These are phyloP conservation scores for Aspergillus pseudonomiae DNA, from an alignment of 2,329 filamentous ascomycete species.

Conservation along the genomic window DNA sequence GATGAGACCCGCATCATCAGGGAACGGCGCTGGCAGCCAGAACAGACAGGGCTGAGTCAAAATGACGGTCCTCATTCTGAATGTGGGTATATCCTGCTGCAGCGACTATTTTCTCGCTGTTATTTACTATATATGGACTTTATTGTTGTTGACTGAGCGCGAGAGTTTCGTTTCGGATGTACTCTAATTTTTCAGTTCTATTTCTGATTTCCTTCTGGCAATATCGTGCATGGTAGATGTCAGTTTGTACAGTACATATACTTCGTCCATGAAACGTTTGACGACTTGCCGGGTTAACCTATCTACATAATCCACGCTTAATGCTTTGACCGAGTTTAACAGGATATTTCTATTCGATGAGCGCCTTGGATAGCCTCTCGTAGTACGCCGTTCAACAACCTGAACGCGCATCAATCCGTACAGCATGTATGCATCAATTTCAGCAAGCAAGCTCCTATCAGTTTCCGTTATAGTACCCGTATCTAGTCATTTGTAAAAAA, in stretches of 20 bases:
- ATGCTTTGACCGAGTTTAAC: not conserved
- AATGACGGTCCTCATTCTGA: conserved; percentile 8
- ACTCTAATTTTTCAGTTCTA: not conserved
- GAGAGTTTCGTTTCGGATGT: not conserved
- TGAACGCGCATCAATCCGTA: not conserved
- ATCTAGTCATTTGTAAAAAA: too few relatives aligned
- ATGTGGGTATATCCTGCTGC: not conserved
- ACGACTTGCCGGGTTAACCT: not conserved
- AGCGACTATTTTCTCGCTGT: conserved; percentile 13
- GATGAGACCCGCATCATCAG: conserved; percentile 24
- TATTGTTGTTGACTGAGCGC: not conserved
- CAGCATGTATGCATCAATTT: too few relatives aligned
- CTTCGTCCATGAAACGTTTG: not conserved
- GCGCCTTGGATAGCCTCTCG: not conserved
- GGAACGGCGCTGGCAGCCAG: conserved; percentile 11
- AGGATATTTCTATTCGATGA: not conserved
- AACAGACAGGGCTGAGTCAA: conserved; percentile 3
- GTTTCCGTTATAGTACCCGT: too few relatives aligned
- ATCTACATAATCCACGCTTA: not conserved
- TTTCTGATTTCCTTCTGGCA: not conserved
- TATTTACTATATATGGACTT: not conserved
- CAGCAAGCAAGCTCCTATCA: too few relatives aligned
- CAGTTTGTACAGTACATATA: conserved; percentile 1
- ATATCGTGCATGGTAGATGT: not conserved
- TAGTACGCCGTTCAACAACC: not conserved